Evolutionary conservation across 768 basidiomycete genomes (phyloP).

Genomic region (Sporobolomyces phaffii): DNA sequence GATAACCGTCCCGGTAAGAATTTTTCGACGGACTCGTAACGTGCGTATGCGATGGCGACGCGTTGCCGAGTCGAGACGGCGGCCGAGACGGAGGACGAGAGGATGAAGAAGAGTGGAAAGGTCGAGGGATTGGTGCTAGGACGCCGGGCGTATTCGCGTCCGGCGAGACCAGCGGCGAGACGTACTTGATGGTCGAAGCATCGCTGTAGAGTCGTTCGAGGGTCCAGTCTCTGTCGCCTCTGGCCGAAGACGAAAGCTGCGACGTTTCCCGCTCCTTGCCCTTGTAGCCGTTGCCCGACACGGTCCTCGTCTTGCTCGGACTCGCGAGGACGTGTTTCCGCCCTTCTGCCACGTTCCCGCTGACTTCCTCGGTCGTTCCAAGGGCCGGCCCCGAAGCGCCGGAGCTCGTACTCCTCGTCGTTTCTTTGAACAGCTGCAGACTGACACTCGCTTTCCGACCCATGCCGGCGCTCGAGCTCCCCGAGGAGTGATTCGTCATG

Average conservation of each 20-base stretch:
- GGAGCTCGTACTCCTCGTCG: conserved; percentile 8
- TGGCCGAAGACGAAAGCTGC: neutral
- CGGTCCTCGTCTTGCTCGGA: conserved; percentile 18
- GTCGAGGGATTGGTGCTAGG: neutral
- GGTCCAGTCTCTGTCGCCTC: neutral
- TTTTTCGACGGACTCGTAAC: neutral
- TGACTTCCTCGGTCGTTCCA: too few species aligned
- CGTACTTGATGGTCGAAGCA: conserved; percentile 7
- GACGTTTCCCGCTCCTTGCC: conserved; percentile 26
- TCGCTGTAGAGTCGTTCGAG: conserved; percentile 1
- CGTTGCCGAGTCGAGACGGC: neutral
- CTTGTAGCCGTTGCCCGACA: conserved; percentile 12
- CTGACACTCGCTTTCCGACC: conserved; percentile 48
- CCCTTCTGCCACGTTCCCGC: neutral
- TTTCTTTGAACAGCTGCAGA: conserved; percentile 49
- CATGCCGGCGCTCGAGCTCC: neutral
- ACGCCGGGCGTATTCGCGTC: neutral
- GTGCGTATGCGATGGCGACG: neutral
- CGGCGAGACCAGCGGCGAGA: conserved; percentile 23
- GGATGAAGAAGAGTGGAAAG: neutral
- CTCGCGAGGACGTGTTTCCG: neutral
- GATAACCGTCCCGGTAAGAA: neutral
- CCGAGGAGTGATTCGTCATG: too few species aligned
- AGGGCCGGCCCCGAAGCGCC: conserved; percentile 7
- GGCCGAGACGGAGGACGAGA: neutral